Conservation (phyloP, 495 filamentous ascomycete species). For the Polyplosphaeria fusca region DNA sequence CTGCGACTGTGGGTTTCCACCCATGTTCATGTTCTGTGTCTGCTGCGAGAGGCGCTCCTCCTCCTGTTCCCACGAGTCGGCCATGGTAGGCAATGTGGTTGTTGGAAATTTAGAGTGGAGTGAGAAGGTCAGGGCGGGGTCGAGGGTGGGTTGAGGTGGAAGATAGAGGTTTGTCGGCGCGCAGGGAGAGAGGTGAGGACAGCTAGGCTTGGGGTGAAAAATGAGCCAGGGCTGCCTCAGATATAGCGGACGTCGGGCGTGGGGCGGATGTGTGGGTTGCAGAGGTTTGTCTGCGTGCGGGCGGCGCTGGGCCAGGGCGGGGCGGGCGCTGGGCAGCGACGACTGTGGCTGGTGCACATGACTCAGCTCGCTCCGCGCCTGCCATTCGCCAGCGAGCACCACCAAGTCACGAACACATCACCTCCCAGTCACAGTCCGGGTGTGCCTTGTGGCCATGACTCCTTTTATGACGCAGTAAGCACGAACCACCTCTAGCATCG, state of each 20-base stretch:
- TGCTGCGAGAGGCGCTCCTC: conserved; percentile 81
- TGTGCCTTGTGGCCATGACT: too few relatives aligned
- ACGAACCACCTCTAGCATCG: too few relatives aligned
- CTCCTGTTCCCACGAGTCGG: conserved; percentile 92
- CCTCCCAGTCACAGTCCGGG: too few relatives aligned
- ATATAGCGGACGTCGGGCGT: not conserved
- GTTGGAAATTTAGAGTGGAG: too few relatives aligned
- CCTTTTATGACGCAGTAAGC: too few relatives aligned
- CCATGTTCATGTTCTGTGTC: conserved; percentile 70
- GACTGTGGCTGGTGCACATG: conserved; percentile 13
- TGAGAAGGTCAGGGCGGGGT: conserved; percentile 7
- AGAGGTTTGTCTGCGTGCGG: not conserved
- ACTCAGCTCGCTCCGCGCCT: conserved; percentile 11
- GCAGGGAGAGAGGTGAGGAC: not conserved
- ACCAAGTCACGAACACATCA: conserved; percentile 9
- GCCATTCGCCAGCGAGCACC: conserved; percentile 9
- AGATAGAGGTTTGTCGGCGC: not conserved
- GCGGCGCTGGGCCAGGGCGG: not conserved
- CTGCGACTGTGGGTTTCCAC: conserved; percentile 52
- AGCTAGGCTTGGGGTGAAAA: too few relatives aligned
- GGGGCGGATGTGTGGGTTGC: not conserved
- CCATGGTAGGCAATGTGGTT: conserved; percentile 57
- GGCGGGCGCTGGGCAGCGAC: not conserved
- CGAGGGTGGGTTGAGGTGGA: not conserved
- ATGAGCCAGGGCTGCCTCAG: not conserved